Evolutionary conservation across 2,329 filamentous ascomycete species (phyloP), one percentile per base, ranked within the genome.

Genomic region (Aulographum hederae): DNA sequence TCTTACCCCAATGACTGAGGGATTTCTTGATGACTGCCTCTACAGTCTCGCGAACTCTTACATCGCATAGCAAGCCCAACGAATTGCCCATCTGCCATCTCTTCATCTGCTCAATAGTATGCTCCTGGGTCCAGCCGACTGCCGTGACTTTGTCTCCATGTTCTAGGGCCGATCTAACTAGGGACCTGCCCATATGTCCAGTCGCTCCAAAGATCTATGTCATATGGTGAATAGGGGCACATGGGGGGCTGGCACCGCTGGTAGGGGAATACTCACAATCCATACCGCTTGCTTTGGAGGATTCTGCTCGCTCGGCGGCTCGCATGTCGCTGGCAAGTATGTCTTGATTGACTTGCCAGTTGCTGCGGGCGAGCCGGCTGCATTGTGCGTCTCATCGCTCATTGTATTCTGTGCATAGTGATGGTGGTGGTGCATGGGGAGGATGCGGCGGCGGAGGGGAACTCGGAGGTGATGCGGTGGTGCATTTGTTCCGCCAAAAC

Each of bases 171-270:
- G 69, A 73, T 46, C 89, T 86, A 37, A 86, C 80, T 14, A 95
- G 69, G 5, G 80, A 91, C 32, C 82, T 76, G 36, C 89, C 89
- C 65, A 95, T 92, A 46, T 98, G 89, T 34, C 89, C 89, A n/a
- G 85, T 94, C 30, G 82, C 85, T 30, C 89, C 89, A 54, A 94
- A 98, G 33, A 95, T 64, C n/a, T n/a, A n/a, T n/a, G n/a, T n/a
- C n/a, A n/a, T n/a, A n/a, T n/a, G n/a, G n/a, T n/a, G 81, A 84
- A 37, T 26, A 31, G 12, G 29, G 29, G 27, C 35, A 19, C 28
- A 34, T 34, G 31, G 29, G 10, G 13, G 5, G 18, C 25, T n/a
- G 31, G 18, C 13, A 15, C 16, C n/a, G n/a, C n/a, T n/a, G 26
- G 26, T 13, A 21, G 13, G 33, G 28, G 26, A 30, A 28, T 16